Evolutionary conservation across 306 rosid genomes (phyloP).

Genomic region (Crataegus laevigata): DNA sequence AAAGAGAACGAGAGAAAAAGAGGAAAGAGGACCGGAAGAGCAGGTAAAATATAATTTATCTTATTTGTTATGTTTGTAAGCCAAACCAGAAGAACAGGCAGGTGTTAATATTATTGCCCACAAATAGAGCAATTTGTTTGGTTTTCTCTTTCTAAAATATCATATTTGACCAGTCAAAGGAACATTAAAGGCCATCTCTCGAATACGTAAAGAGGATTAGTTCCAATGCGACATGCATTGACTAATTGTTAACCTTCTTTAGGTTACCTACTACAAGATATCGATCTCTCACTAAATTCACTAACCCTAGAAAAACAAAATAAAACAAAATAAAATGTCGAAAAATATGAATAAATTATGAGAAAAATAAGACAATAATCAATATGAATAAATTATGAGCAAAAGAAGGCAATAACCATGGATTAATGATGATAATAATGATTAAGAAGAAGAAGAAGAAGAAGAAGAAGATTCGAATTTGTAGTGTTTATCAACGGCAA

Average conservation of each 20-base stretch:
- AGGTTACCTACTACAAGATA: slow-evolving; percentile 20
- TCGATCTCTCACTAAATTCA: background rate
- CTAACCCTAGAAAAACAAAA: background rate
- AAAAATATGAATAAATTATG: background rate
- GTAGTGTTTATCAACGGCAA: slow-evolving; percentile 90
- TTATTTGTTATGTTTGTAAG: too few species aligned
- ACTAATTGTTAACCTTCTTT: slow-evolving; percentile 34
- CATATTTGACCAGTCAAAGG: slow-evolving; percentile 62
- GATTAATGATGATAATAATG: background rate
- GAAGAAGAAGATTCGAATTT: slow-evolving; percentile 63
- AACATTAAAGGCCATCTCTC: slow-evolving; percentile 31
- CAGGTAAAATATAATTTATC: too few species aligned
- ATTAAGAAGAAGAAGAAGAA: slow-evolving; percentile 2
- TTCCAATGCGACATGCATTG: slow-evolving; percentile 47
- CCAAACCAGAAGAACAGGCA: background rate
- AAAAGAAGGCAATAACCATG: background rate
- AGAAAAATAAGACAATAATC: background rate
- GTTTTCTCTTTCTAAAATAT: background rate
- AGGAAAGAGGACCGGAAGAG: too few species aligned
- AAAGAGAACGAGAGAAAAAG: too few species aligned
- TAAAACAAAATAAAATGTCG: background rate
- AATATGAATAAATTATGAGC: too few species aligned
- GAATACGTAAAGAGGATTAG: slow-evolving; percentile 31
- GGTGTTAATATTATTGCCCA: background rate
- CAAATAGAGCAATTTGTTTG: background rate